phyloP scores from a whole-genome alignment of 306 rosid species.

The Ziziphus jujuba region DNA sequence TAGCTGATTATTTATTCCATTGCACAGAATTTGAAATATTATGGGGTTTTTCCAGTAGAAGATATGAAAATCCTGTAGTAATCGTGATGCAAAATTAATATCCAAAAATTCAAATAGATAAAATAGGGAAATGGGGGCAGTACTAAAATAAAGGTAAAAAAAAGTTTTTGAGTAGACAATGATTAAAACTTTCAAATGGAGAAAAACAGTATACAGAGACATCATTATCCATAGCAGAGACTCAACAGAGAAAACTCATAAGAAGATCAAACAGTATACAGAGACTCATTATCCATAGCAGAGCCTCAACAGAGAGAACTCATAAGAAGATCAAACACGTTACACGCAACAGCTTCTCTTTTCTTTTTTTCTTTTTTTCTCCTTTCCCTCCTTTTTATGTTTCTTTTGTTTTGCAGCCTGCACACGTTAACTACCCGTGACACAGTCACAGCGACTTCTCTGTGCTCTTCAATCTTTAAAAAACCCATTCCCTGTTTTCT shows the following conservation, averaged over 20 bases:
- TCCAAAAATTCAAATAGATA: too few relatives aligned
- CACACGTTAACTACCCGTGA: constrained; percentile 13
- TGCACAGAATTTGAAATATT: too few relatives aligned
- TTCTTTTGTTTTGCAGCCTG: constrained; percentile 10
- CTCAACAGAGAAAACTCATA: neutral
- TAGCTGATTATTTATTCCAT: too few relatives aligned
- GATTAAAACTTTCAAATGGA: too few relatives aligned
- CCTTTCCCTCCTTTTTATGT: too few relatives aligned
- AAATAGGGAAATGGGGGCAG: too few relatives aligned
- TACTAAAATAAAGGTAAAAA: too few relatives aligned
- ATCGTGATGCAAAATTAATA: too few relatives aligned
- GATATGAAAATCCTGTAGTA: too few relatives aligned
- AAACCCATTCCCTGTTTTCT: neutral
- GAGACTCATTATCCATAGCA: neutral
- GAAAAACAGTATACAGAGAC: neutral
- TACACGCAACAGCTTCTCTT: neutral
- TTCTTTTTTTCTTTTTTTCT: neutral
- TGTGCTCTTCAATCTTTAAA: neutral
- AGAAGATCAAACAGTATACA: neutral
- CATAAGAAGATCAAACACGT: neutral
- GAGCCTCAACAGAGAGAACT: neutral
- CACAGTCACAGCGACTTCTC: neutral
- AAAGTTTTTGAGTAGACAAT: too few relatives aligned
- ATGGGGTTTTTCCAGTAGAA: too few relatives aligned
- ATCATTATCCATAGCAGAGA: neutral